Percentiles rank a stretch among this genome's conserved stretches.
Conservation (phyloP, 1,139 yeast genomes). For the Debaryomyces sp. region DNA sequence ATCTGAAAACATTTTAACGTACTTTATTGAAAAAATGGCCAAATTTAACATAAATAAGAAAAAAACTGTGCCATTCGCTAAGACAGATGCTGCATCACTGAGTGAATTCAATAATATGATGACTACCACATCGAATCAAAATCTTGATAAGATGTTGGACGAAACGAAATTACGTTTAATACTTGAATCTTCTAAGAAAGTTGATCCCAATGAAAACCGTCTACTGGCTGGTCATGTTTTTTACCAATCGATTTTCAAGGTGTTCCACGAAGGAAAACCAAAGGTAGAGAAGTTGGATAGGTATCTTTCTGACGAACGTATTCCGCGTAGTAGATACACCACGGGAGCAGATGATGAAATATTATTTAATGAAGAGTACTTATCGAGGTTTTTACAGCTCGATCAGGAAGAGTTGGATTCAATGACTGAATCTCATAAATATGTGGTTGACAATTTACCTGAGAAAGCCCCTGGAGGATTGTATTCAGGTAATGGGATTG, state of each 20-base stretch:
- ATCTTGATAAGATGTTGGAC: slow-evolving; percentile 5
- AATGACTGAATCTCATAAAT: slow-evolving; percentile 54
- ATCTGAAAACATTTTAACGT: slow-evolving; percentile 5
- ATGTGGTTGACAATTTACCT: slow-evolving; percentile 55
- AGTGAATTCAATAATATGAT: slow-evolving; percentile 12
- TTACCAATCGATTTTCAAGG: slow-evolving; percentile 37
- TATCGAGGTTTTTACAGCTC: slow-evolving; percentile 57
- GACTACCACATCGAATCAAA: slow-evolving; percentile 6
- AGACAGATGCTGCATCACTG: slow-evolving; percentile 18
- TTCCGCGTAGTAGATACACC: slow-evolving; percentile 55
- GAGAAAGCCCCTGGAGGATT: slow-evolving; percentile 46
- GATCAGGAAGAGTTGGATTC: slow-evolving; percentile 46
- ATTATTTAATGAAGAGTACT: slow-evolving; percentile 46
- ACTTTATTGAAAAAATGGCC: neutral
- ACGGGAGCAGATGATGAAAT: slow-evolving; percentile 24
- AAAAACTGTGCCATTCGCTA: slow-evolving; percentile 24
- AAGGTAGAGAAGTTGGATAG: slow-evolving; percentile 30
- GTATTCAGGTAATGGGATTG: slow-evolving; percentile 74
- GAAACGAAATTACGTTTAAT: slow-evolving; percentile 17
- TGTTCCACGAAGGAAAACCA: slow-evolving; percentile 43
- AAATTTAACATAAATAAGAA: slow-evolving; percentile 6
- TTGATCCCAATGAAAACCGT: slow-evolving; percentile 16
- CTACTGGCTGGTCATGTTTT: slow-evolving; percentile 31
- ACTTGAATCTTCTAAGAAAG: slow-evolving; percentile 11
- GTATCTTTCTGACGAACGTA: slow-evolving; percentile 41